A percentile compares a stretch with the other conserved stretches of the same genome.
Conservation (phyloP, 2,329 filamentous ascomycete genomes). For the Talaromyces piceae region DNA sequence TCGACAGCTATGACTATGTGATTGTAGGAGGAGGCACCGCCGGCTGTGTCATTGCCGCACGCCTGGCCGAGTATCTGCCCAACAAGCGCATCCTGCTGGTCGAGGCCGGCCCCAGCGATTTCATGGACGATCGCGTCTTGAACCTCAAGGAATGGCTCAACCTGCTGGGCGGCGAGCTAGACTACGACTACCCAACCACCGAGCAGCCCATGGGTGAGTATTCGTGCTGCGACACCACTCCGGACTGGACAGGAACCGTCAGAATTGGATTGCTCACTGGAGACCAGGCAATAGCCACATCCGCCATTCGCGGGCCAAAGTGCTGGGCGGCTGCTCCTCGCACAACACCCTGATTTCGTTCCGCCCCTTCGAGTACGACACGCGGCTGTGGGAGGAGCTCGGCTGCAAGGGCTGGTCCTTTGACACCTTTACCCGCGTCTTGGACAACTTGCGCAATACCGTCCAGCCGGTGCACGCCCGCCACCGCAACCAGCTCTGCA, state of each 20-base stretch:
- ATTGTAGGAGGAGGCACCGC: slow-evolving; percentile 80
- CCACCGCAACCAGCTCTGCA: slow-evolving; percentile 83
- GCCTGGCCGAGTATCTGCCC: slow-evolving; percentile 75
- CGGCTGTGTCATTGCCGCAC: slow-evolving; percentile 74
- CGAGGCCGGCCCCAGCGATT: slow-evolving; percentile 84
- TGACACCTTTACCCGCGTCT: slow-evolving; percentile 69
- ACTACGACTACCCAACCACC: slow-evolving; percentile 84
- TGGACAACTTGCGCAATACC: slow-evolving; percentile 83
- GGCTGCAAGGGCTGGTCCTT: slow-evolving; percentile 84
- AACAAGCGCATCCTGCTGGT: slow-evolving; percentile 74
- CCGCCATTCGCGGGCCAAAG: slow-evolving; percentile 85
- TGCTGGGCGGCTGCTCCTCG: slow-evolving; percentile 84
- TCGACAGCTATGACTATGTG: slow-evolving; percentile 71
- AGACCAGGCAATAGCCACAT: slow-evolving; percentile 74
- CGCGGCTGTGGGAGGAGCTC: slow-evolving; percentile 72
- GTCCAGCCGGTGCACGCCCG: slow-evolving; percentile 78
- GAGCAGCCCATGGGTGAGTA: slow-evolving; percentile 69
- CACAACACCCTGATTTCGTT: slow-evolving; percentile 94
- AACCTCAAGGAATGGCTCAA: slow-evolving; percentile 81
- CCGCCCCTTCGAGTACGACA: slow-evolving; percentile 82
- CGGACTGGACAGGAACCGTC: not conserved
- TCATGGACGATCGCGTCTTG: slow-evolving; percentile 77
- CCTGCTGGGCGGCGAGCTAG: slow-evolving; percentile 76
- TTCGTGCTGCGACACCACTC: not conserved
- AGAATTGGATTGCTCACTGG: not conserved